Evolutionary conservation across 1,139 yeast genomes (phyloP).

Genomic region (Kazachstania sp.): DNA sequence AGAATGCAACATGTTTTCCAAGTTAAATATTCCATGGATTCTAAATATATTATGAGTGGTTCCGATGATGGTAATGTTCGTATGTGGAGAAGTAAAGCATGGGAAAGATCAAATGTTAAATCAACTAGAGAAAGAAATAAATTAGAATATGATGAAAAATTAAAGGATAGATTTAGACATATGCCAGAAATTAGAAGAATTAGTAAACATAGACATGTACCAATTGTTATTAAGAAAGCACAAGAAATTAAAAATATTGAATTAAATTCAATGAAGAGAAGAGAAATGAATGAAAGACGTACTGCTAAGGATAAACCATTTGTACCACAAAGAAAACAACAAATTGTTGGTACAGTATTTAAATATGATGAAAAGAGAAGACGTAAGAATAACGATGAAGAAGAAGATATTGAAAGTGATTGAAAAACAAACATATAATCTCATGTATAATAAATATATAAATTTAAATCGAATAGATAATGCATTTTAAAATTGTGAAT

Average conservation of each 20-base stretch:
- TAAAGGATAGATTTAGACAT: conserved; percentile 85
- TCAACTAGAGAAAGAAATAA: conserved; percentile 73
- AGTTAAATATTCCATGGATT: conserved; percentile 77
- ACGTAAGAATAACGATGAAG: conserved; percentile 5
- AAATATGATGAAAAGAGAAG: conserved; percentile 32
- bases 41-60: conserved; percentile 79
- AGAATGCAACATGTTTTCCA: conserved; percentile 94
- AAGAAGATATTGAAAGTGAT: not conserved
- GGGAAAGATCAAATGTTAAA: conserved; percentile 74
- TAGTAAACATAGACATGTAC: conserved; percentile 85
- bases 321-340: conserved; percentile 70
- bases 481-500: not conserved
- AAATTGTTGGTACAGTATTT: conserved; percentile 74
- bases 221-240: conserved; percentile 79
- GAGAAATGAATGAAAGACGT: conserved; percentile 74
- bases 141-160: conserved; percentile 81
- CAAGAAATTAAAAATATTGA: conserved; percentile 76
- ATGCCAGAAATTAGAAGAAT: conserved; percentile 96
- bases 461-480: not conserved
- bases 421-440: not conserved
- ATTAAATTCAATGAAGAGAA: conserved; percentile 59
- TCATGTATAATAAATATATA: not conserved
- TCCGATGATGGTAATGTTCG: conserved; percentile 95
- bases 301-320: conserved; percentile 60
- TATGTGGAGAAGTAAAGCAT: conserved; percentile 83